Evolutionary conservation across 1,284 basidiomycete genomes (phyloP).

Genomic region (Lignosus rhinocerotis): DNA sequence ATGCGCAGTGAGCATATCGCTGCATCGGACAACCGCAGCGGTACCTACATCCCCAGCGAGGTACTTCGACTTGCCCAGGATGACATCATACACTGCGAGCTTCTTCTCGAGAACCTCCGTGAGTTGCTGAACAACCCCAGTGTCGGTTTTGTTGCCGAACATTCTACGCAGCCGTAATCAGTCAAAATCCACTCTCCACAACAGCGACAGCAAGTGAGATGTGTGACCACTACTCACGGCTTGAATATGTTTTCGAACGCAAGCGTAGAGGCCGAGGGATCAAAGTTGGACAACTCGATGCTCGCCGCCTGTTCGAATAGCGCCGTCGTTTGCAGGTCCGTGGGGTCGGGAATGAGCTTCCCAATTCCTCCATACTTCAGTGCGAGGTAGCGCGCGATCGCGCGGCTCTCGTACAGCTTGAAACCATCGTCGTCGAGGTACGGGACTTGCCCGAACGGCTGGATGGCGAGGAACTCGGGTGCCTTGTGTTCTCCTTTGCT

Average conservation of each 20-base stretch:
- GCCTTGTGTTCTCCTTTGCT: conserved; percentile 48
- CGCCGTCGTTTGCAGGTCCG: conserved; percentile 39
- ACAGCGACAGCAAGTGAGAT: too few species aligned
- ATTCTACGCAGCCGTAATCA: conserved; percentile 1
- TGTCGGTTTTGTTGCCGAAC: conserved; percentile 17
- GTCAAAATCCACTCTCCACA: not conserved
- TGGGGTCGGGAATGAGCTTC: conserved; percentile 34
- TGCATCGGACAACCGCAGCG: not conserved
- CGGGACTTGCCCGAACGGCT: conserved; percentile 73
- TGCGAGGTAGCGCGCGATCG: conserved; percentile 51
- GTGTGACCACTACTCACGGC: conserved; percentile 40
- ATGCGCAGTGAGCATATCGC: not conserved
- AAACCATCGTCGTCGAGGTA: conserved; percentile 57
- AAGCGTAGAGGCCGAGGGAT: conserved; percentile 42
- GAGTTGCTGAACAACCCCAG: conserved; percentile 14
- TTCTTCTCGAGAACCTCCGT: conserved; percentile 34
- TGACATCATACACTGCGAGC: conserved; percentile 46
- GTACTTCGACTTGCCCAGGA: conserved; percentile 47
- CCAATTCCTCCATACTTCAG: conserved; percentile 44
- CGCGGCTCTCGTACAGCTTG: conserved; percentile 51
- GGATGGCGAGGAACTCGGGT: conserved; percentile 42
- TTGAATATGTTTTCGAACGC: conserved; percentile 50
- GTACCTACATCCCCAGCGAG: conserved; percentile 48
- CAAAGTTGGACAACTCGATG: conserved; percentile 55
- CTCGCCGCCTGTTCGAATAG: conserved; percentile 59